Evolutionary conservation across 768 basidiomycete genomes (phyloP), one percentile per base, ranked within the genome.

Genomic region (Hygrophoropsis aurantiaca): DNA sequence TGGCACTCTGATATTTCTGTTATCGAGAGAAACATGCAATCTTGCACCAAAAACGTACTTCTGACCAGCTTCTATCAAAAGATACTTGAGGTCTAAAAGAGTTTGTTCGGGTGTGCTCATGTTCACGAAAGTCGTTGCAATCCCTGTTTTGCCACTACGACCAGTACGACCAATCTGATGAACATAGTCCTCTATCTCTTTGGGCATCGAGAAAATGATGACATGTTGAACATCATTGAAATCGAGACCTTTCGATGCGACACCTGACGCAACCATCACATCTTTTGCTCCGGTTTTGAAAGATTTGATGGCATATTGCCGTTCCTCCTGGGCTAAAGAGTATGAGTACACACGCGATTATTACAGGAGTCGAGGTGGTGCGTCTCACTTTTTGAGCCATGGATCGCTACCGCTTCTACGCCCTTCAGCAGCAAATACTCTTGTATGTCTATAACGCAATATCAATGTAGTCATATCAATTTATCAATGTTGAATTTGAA

Each of bases 171-270:
- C 97, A 55, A 98, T 98, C 68, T 99, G 95, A 73, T 99, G 97
- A 41, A 98, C 95, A 59, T 99, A 99, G 66, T 99, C 97, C 68
- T 99, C 97, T 53, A 99, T 99, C 72, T 99, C 97, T 67, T 98
- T 99, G 0, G 97, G 97, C 97, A 99, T 98, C 24, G 90, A 85
- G 66, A 94, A 99, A 52, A 97, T 98, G 68, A 99, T 97, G 62
- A 98, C 94, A 64, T 97, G 97, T 58, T 97, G 94, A 49, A 99
- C 95, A 60, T 98, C 97, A 66, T 89, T 94, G 70, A 99, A 99
- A 68, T 99, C 97, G 50, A 99, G 81, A 23, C 97, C 97, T 67
- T 99, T 98, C 32, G 93, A 97, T 1, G 95, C 97, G 21, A 99
- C 93, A 24, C 94, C 86, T 3, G 94, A 97, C 3, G 97, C 97